These are phyloP conservation scores for Trichoderma afroharzianum DNA, from an alignment of 2,329 filamentous ascomycete species.

Conservation along the genomic window DNA sequence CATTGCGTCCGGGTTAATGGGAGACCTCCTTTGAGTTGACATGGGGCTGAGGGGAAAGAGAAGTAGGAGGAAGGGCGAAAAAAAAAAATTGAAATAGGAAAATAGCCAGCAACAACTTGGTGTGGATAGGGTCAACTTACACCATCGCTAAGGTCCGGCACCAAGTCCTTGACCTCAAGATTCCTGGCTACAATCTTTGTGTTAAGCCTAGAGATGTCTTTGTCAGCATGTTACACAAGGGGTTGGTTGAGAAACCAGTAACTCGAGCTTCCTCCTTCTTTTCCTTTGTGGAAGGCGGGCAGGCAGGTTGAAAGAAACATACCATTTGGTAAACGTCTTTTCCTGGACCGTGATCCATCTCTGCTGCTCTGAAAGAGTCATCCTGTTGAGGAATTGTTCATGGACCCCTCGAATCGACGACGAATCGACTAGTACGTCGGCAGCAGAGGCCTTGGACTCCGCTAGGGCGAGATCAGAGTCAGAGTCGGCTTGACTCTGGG, in stretches of 20 bases:
- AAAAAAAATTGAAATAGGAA: neutral
- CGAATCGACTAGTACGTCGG: slow-evolving; percentile 29
- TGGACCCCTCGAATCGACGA: slow-evolving; percentile 44
- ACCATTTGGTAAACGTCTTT: slow-evolving; percentile 98
- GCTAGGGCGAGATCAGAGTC: slow-evolving; percentile 29
- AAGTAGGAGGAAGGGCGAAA: neutral
- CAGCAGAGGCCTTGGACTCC: slow-evolving; percentile 29
- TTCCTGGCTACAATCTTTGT: slow-evolving; percentile 81
- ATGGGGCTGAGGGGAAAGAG: neutral
- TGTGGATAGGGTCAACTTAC: slow-evolving; percentile 53
- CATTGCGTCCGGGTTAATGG: slow-evolving; percentile 17
- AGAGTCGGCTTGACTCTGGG: neutral
- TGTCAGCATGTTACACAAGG: neutral
- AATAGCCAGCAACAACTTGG: neutral
- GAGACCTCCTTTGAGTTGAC: neutral
- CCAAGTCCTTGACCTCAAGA: slow-evolving; percentile 80
- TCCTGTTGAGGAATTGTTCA: slow-evolving; percentile 52
- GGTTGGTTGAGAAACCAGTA: slow-evolving; percentile 13
- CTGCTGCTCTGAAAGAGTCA: slow-evolving; percentile 63
- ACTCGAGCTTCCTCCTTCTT: neutral
- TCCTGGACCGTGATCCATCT: slow-evolving; percentile 81
- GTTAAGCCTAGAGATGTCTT: slow-evolving; percentile 67
- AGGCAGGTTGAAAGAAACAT: slow-evolving; percentile 16
- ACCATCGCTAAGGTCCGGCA: slow-evolving; percentile 86
- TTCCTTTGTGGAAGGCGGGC: neutral